Conservation (phyloP, 805 yeast species). For the Nakazawaea anatomiae region DNA sequence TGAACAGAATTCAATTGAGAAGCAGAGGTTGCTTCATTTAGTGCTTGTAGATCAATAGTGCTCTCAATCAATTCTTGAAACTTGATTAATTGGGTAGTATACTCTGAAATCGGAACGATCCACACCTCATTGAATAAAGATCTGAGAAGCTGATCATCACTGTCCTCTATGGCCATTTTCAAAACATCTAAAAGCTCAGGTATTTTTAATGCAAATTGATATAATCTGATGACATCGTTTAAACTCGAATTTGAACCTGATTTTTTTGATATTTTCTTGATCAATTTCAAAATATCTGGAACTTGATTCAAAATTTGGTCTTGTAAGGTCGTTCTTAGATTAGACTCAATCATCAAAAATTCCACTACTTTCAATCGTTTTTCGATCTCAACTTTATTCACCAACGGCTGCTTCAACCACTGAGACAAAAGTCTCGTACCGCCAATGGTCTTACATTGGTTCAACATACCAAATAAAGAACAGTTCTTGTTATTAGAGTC, state of each 20-base stretch:
- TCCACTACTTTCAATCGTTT: conserved; percentile 75
- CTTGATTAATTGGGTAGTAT: conserved; percentile 49
- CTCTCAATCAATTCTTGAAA: conserved; percentile 86
- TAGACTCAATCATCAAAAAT: conserved; percentile 62
- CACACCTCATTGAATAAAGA: conserved; percentile 45
- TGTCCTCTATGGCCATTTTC: conserved; percentile 13
- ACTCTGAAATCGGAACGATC: conserved; percentile 48
- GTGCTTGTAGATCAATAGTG: conserved; percentile 80
- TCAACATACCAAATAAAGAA: conserved; percentile 77
- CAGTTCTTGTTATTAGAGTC: conserved; percentile 35
- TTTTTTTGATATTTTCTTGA: conserved; percentile 52
- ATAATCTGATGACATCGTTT: conserved; percentile 86
- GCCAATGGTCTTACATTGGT: conserved; percentile 84
- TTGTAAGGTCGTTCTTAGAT: conserved; percentile 57
- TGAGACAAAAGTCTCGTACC: conserved; percentile 85
- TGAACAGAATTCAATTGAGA: conserved; percentile 39
- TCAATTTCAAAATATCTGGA: conserved; percentile 77
- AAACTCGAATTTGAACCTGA: conserved; percentile 47
- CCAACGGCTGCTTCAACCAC: conserved; percentile 95
- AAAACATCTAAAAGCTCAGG: conserved; percentile 63
- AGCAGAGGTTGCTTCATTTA: conserved; percentile 64
- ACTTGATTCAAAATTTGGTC: conserved; percentile 62
- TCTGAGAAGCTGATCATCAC: conserved; percentile 18
- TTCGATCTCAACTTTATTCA: conserved; percentile 51
- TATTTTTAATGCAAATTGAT: conserved; percentile 67